Conservation (phyloP, 441 rosid species). For the Pelargonium cotyledonis region DNA sequence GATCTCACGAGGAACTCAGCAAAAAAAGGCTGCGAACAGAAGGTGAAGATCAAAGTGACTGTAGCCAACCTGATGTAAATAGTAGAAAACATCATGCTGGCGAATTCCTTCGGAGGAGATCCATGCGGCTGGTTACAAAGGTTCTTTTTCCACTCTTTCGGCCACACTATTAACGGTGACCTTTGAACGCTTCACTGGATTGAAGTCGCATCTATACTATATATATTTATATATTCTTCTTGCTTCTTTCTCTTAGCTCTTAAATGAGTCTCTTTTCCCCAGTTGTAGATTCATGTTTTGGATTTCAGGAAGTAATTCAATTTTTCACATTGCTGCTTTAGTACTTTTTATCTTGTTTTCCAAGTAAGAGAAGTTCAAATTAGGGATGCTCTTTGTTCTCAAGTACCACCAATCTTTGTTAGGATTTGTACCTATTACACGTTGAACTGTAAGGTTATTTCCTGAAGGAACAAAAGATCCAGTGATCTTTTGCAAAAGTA, state of each 20-base stretch:
- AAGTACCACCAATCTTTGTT: background rate
- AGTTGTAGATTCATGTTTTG: no score
- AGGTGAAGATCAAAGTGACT: slow-evolving; percentile 22
- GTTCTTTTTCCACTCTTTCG: slow-evolving; percentile 27
- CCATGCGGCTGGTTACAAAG: slow-evolving; percentile 52
- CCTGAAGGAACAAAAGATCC: background rate
- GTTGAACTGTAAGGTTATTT: background rate
- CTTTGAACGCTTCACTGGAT: no score
- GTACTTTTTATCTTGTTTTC: background rate
- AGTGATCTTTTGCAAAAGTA: background rate
- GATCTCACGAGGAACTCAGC: slow-evolving; percentile 23
- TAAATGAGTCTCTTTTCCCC: background rate
- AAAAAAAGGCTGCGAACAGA: slow-evolving; percentile 32
- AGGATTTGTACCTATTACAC: background rate
- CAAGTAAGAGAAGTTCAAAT: background rate
- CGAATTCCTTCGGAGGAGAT: slow-evolving; percentile 42
- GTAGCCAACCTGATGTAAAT: slow-evolving; percentile 25
- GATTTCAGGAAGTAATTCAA: no score
- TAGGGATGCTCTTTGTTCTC: background rate
- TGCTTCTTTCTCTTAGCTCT: background rate
- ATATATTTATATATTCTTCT: no score
- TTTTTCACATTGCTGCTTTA: no score
- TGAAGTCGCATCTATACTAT: no score
- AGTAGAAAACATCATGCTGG: slow-evolving; percentile 27
- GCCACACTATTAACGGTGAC: background rate